Base-by-base conservation (phyloP, 1,139 yeast genomes). In the Saccharomyces hybrid region DNA sequence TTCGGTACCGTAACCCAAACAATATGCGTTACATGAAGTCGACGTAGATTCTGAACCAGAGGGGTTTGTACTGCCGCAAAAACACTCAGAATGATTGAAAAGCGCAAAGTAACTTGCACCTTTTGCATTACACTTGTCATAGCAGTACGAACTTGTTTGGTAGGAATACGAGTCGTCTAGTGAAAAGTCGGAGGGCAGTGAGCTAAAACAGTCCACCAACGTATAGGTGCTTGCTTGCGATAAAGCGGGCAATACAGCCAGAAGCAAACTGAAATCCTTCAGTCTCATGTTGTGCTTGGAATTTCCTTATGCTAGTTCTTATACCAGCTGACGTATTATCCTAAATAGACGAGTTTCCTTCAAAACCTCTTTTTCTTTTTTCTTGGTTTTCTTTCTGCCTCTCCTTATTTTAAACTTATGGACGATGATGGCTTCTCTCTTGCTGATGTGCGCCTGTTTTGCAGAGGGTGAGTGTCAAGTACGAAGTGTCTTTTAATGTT, bases 61-160 rank as follows among this genome's bases (percentile, higher is more conserved):
- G 0, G 87, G 86, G 49, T 68, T 63, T 1, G 71, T 55, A 51
- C 68, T 64, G 56, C 84, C 81, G 68, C 88, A 83, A 64, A 75
- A 79, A 66, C 88, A 83, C 31, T 71, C 69, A 50, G 72, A 65
- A 50, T 84, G 85, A 50, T 75, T 64, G 28, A 67, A 70, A 42
- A 83, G 57, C 12, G 87, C 88, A 58, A 81, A 76, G 64, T 78
- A 83, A 4, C 76, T 71, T 55, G 71, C 73, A 34, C 71, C 69
- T 16, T 51, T 53, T n/a, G 55, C 56, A 5, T 75, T 67, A 66
- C 88, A 82, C 48, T 60, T 51, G 0, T 52, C 51, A 3, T 72
- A 60, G 67, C 88, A 83, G 51, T 71, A 61, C 11, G 70, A 64
- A 2, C 81, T 73, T 2, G 81, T 66, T 64, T 82, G 86, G 58